A percentile compares a stretch with the other conserved stretches of the same genome.
These are phyloP conservation scores for Eucalyptus pauciflora DNA, from an alignment of 345 rosid genomes.

Conservation along the genomic window DNA sequence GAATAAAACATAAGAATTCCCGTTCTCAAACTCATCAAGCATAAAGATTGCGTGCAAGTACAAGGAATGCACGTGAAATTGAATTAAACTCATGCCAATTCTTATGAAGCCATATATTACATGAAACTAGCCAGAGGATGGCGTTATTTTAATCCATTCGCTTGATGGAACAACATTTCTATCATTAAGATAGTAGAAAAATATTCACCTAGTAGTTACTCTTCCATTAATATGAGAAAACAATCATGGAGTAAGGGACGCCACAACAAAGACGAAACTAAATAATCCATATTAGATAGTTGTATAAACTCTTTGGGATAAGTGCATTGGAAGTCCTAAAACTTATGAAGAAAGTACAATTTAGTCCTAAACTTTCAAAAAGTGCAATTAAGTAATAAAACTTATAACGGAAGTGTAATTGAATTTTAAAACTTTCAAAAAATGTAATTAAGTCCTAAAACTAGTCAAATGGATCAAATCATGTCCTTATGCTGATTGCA, in stretches of 20 bases:
- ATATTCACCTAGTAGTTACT: neutral
- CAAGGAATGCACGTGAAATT: neutral
- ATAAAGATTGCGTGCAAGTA: neutral
- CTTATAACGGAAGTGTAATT: neutral
- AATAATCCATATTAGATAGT: neutral
- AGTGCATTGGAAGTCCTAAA: neutral
- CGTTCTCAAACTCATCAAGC: neutral
- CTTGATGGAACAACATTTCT: neutral
- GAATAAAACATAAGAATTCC: neutral
- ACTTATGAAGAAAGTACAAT: accelerated
- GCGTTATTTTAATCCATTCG: neutral
- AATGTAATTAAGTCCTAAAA: no score
- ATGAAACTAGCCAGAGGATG: neutral
- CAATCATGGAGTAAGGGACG: neutral
- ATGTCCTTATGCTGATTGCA: accelerated
- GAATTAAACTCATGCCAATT: neutral
- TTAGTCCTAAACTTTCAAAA: neutral
- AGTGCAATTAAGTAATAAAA: no score
- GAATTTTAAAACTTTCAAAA: no score
- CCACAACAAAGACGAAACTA: neutral
- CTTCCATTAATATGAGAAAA: neutral
- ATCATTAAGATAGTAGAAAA: neutral
- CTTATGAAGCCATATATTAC: neutral
- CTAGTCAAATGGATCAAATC: no score
- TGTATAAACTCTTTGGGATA: neutral